These are phyloP conservation scores for Zygnema cylindricum DNA, from an alignment of 139 green algal genomes.

Conservation along the genomic window DNA sequence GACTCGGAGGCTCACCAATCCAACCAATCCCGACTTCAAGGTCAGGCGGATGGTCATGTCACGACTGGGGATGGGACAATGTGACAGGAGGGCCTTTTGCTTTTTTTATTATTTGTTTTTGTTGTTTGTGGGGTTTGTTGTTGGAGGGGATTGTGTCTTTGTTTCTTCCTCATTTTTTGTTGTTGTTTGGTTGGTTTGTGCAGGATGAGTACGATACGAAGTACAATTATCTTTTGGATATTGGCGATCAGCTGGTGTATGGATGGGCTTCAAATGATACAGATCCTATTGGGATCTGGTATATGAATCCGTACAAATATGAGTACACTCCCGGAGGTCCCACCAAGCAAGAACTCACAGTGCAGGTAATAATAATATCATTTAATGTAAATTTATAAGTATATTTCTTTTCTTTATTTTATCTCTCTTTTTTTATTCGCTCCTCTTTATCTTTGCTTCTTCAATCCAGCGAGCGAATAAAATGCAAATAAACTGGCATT, in stretches of 20 bases:
- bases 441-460: neutral
- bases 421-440: neutral
- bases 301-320: conserved; percentile 32
- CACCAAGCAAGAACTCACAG: conserved; percentile 49
- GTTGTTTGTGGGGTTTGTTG: no score
- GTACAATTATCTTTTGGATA: conserved; percentile 46
- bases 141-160: no score
- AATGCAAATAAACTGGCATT: neutral
- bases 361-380: conserved; percentile 18
- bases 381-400: neutral
- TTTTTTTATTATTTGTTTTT: no score
- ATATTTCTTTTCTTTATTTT: neutral
- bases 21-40: conserved; percentile 35
- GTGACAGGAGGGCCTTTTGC: no score
- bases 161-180: no score
- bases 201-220: conserved; percentile 42
- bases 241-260: conserved; percentile 44
- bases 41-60: no score
- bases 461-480: neutral
- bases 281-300: conserved; percentile 18
- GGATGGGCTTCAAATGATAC: conserved; percentile 37
- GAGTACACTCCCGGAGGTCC: conserved; percentile 32
- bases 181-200: conserved; percentile 1
- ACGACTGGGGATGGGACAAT: no score
- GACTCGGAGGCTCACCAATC: conserved; percentile 25